phyloP scores from a whole-genome alignment of 306 rosid genomes.

The Gastrolobium bilobum region DNA sequence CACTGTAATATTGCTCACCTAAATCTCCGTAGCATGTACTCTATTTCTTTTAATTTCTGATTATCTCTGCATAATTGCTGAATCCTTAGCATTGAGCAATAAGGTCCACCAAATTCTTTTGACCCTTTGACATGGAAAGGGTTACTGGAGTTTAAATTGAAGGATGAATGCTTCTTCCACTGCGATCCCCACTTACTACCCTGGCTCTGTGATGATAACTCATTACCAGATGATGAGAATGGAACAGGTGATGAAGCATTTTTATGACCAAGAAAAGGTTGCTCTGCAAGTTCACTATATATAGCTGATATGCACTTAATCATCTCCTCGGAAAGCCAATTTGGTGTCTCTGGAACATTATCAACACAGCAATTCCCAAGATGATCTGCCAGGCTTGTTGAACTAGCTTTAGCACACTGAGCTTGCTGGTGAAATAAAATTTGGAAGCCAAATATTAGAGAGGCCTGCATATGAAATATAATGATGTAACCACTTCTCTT shows the following conservation, averaged over 20 bases:
- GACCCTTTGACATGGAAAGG: constrained; percentile 66
- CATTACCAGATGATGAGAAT: constrained; percentile 63
- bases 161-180: constrained; percentile 61
- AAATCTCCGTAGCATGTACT: constrained; percentile 76
- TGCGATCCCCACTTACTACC: constrained; percentile 63
- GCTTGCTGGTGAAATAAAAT: constrained; percentile 68
- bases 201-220: constrained; percentile 63
- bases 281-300: constrained; percentile 84
- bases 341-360: constrained; percentile 70
- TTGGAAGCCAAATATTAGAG: constrained; percentile 46
- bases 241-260: constrained; percentile 65
- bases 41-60: constrained; percentile 71
- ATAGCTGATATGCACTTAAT: constrained; percentile 79
- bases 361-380: constrained; percentile 58
- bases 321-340: constrained; percentile 92
- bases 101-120: constrained; percentile 73
- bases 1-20: constrained; percentile 60
- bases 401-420: constrained; percentile 56
- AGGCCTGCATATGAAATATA: constrained; percentile 32
- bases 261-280: constrained; percentile 61
- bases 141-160: constrained; percentile 66
- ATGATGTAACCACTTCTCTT: constrained; percentile 31
- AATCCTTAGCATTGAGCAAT: constrained; percentile 77
- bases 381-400: constrained; percentile 69
- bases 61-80: constrained; percentile 68